phyloP scores from a whole-genome alignment of 2,329 filamentous ascomycete genomes.

The Aspergillus pseudoglaucus region DNA sequence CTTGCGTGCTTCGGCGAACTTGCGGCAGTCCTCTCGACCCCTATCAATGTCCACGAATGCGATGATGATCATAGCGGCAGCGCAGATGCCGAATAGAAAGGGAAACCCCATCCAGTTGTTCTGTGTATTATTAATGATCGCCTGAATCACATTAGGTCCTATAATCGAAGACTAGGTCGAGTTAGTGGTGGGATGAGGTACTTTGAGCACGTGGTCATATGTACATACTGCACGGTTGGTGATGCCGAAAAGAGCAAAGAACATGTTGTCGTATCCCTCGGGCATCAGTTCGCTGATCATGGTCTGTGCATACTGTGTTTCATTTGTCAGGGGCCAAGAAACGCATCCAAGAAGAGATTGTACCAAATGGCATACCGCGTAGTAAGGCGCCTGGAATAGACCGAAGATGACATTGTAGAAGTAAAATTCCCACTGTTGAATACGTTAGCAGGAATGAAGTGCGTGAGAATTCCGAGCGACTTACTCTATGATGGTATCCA shows the following conservation, averaged over 20 bases:
- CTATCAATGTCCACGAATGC: slow-evolving; percentile 37
- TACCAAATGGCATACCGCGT: slow-evolving; percentile 23
- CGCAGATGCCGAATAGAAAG: slow-evolving; percentile 36
- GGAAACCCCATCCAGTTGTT: slow-evolving; percentile 42
- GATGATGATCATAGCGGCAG: slow-evolving; percentile 33
- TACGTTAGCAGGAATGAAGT: slow-evolving; percentile 2
- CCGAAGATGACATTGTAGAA: slow-evolving; percentile 40
- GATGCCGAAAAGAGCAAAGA: slow-evolving; percentile 40
- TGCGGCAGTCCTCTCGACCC: slow-evolving; percentile 32
- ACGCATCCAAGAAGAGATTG: not conserved
- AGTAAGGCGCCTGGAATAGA: slow-evolving; percentile 39
- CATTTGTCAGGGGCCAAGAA: not conserved
- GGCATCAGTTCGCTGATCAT: slow-evolving; percentile 42
- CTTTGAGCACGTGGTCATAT: not conserved
- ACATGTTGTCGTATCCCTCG: slow-evolving; percentile 40
- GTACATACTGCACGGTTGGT: slow-evolving; percentile 37
- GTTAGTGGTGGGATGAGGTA: no score
- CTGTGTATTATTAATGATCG: slow-evolving; percentile 36
- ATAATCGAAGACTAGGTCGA: slow-evolving; percentile 35
- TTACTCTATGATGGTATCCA: slow-evolving; percentile 34
- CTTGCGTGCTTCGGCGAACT: slow-evolving; percentile 32
- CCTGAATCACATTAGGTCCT: slow-evolving; percentile 39
- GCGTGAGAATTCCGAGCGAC: not conserved
- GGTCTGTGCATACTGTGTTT: slow-evolving; percentile 33
- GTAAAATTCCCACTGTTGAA: slow-evolving; percentile 35